Evolutionary conservation across 257 asterid genomes (phyloP), one percentile per base, ranked within the genome.

Genomic region (Solanum sejunctum): DNA sequence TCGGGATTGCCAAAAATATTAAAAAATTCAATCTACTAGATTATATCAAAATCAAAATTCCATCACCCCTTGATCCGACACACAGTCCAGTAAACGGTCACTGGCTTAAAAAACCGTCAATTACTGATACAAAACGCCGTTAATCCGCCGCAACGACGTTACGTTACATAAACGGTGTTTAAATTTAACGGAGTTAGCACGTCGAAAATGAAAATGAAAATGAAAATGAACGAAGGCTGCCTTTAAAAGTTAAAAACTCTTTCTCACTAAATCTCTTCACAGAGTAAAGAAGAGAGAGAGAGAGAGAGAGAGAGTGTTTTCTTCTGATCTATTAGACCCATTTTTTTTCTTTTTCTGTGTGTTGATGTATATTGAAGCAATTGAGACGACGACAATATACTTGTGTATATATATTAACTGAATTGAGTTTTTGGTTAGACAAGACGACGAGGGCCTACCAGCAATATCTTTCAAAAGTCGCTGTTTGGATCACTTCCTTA

Each of bases 361-460:
- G 12, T 77, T 51, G 63, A 51, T 77, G 64, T 54, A 78, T 78
- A 78, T 26, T 36, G 0, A 78, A 78, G 83, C 49, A 78, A 78
- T 45, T 20, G 36, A 43, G 36, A 45, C 17, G 28, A 64, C 10
- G 45, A 10, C 16, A 72, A 12, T 45, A 43, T 5, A n/a, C 12
- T 16, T 71, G 1, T 26, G 26, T 78, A 13, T 32, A 45, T 51
- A 51, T 77, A 20, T 49, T 49, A 7, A 75, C 41, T 51, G 60
- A 75, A 77, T 77, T 77, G 63, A 55, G 6, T 52, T 77, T 77
- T 77, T 51, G 2, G 23, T 78, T 52, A 78, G 83, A 78, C 83
- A 78, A 78, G 83, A 78, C 83, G 66, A 78, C 64, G 83, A 78
- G 83, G 83, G 49, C 83, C 83, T 78, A 78, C 83, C 49, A 52